Evolutionary conservation across 441 rosid genomes (phyloP).

Genomic region (Isatis lusitanica): DNA sequence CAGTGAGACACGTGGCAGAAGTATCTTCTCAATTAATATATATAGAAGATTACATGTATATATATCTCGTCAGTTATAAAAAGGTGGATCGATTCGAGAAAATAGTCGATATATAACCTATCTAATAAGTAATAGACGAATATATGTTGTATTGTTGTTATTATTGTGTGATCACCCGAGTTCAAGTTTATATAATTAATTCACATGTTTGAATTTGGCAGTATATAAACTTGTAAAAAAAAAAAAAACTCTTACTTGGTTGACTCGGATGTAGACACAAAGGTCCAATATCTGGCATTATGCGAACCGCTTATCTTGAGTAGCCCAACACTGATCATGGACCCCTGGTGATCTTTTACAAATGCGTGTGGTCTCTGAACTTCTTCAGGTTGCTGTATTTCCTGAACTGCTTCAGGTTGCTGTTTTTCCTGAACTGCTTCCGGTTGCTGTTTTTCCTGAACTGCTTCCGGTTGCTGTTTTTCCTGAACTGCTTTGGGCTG

Average conservation of each 20-base stretch:
- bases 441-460: too few species aligned
- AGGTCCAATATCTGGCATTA: constrained; percentile 9
- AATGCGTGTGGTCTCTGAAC: neutral
- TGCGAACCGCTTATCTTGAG: neutral
- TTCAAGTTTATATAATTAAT: neutral
- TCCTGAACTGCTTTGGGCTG: neutral
- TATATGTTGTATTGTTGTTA: too few species aligned
- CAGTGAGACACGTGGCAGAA: too few species aligned
- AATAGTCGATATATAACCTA: too few species aligned
- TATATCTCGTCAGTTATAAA: too few species aligned
- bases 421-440: neutral
- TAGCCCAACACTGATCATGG: neutral
- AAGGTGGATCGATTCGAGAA: too few species aligned
- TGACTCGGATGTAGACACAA: constrained; percentile 7
- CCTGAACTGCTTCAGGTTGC: neutral
- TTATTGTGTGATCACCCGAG: neutral
- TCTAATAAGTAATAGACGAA: too few species aligned
- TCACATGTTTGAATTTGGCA: too few species aligned
- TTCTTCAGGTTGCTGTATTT: neutral
- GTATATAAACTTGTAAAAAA: neutral
- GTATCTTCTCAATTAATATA: too few species aligned
- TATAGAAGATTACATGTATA: too few species aligned
- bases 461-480: too few species aligned
- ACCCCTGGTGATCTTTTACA: neutral
- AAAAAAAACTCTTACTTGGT: constrained; percentile 10